A percentile compares a stretch with the other conserved stretches of the same genome.
Conservation (phyloP, 2,329 filamentous ascomycete species). For the Beauveria scarabaeidicola region DNA sequence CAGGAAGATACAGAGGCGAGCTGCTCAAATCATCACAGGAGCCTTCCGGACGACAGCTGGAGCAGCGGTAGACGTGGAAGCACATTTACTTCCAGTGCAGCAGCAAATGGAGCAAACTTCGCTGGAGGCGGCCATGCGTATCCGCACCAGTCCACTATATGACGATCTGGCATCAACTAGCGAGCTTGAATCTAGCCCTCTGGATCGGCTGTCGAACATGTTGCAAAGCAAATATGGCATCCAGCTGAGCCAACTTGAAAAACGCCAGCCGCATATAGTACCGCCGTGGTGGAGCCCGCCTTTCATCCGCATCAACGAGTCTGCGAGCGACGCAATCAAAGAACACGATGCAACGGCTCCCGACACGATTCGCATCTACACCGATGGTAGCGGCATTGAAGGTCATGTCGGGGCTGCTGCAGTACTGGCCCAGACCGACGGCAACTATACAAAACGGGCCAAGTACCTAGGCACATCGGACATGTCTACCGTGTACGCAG, state of each 20-base stretch:
- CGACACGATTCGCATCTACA: slow-evolving; percentile 13
- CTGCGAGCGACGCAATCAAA: slow-evolving; percentile 3
- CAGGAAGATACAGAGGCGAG: slow-evolving; percentile 17
- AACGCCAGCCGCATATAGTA: slow-evolving; percentile 2
- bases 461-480: slow-evolving; percentile 20
- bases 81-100: slow-evolving; percentile 17
- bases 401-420: too few species aligned
- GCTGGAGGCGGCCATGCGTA: slow-evolving; percentile 17
- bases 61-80: slow-evolving; percentile 19
- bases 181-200: not conserved
- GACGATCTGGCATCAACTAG: slow-evolving; percentile 9
- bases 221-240: too few species aligned
- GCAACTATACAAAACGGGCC: slow-evolving; percentile 13
- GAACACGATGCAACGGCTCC: slow-evolving; percentile 12
- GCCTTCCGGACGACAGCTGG: slow-evolving; percentile 19
- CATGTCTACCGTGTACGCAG: slow-evolving; percentile 22
- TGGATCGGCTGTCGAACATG: slow-evolving; percentile 8
- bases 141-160: slow-evolving; percentile 13
- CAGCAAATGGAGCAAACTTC: slow-evolving; percentile 17
- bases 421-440: slow-evolving; percentile 7
- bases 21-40: slow-evolving; percentile 21
- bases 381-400: slow-evolving; percentile 2
- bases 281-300: slow-evolving; percentile 8
- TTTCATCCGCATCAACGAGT: not conserved
- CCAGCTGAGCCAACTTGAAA: slow-evolving; percentile 12